Percentiles rank a stretch among this genome's conserved stretches.
These are phyloP conservation scores for Chionographis japonica DNA, from an alignment of 106 monocot species.

Conservation along the genomic window DNA sequence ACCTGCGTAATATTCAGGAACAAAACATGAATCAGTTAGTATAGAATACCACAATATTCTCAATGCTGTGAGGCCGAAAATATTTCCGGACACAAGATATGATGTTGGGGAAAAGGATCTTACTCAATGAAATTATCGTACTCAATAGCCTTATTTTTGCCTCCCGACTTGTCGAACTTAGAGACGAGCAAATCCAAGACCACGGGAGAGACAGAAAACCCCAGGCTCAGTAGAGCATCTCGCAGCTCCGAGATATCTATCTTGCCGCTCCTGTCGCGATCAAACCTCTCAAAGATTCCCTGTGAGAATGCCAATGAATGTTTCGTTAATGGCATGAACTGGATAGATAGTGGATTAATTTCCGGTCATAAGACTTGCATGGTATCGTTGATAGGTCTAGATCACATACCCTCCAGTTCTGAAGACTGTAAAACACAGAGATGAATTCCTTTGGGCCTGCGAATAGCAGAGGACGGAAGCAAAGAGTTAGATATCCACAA, in stretches of 20 bases:
- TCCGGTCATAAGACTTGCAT: not conserved
- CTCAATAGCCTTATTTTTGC: slow-evolving; percentile 72
- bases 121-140: slow-evolving; percentile 99
- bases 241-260: slow-evolving; percentile 73
- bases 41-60: not conserved
- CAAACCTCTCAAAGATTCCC: slow-evolving; percentile 86
- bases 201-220: slow-evolving; percentile 69
- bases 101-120: slow-evolving; percentile 2
- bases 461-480: not conserved
- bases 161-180: slow-evolving; percentile 85
- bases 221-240: slow-evolving; percentile 84
- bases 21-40: slow-evolving; percentile 3
- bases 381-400: not conserved
- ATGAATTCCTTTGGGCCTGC: slow-evolving; percentile 95
- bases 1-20: slow-evolving; percentile 21
- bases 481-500: not conserved
- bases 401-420: slow-evolving; percentile 85
- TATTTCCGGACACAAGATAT: not conserved
- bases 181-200: slow-evolving; percentile 83
- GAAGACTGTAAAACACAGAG: slow-evolving; percentile 89
- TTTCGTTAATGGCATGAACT: not conserved
- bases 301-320: slow-evolving; percentile 15
- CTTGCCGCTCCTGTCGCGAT: slow-evolving; percentile 91
- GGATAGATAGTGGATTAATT: not conserved
- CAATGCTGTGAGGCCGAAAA: not conserved